phyloP scores from a whole-genome alignment of 345 rosid species.

The Arabidopsis thaliana region DNA sequence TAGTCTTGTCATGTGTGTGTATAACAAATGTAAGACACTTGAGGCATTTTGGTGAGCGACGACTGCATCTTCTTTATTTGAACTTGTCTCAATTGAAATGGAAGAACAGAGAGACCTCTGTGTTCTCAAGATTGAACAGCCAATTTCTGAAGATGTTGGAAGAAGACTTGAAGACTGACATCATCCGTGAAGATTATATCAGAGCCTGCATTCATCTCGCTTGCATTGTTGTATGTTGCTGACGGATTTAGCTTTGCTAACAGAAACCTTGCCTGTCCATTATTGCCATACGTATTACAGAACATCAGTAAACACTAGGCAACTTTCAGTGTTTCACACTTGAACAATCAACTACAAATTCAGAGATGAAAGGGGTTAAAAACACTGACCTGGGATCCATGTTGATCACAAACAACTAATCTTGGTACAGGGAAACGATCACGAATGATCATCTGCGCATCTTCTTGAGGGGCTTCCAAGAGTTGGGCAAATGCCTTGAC shows the following conservation, averaged over 20 bases:
- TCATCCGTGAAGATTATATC: conserved; percentile 95
- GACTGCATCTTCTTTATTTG: conserved; percentile 38
- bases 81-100: background rate
- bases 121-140: conserved; percentile 89
- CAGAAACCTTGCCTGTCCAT: conserved; percentile 85
- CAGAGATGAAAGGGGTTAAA: conserved; percentile 15
- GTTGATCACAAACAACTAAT: conserved; percentile 97
- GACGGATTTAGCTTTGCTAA: conserved; percentile 97
- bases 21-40: background rate
- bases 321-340: background rate
- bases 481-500: conserved; percentile 66
- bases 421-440: conserved; percentile 98
- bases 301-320: conserved; percentile 16
- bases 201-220: conserved; percentile 78
- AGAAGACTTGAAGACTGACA: conserved; percentile 95
- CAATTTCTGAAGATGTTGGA: conserved; percentile 95
- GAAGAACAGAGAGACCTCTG: conserved; percentile 6
- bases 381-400: conserved; percentile 93
- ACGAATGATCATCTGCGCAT: conserved; percentile 69
- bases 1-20: conserved; percentile 22
- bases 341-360: background rate
- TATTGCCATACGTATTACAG: conserved; percentile 10
- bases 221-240: conserved; percentile 80
- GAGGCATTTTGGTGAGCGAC: conserved; percentile 17
- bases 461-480: conserved; percentile 86